Evolutionary conservation across 2,329 filamentous ascomycete species (phyloP).

Genomic region (Diplodia seriata): DNA sequence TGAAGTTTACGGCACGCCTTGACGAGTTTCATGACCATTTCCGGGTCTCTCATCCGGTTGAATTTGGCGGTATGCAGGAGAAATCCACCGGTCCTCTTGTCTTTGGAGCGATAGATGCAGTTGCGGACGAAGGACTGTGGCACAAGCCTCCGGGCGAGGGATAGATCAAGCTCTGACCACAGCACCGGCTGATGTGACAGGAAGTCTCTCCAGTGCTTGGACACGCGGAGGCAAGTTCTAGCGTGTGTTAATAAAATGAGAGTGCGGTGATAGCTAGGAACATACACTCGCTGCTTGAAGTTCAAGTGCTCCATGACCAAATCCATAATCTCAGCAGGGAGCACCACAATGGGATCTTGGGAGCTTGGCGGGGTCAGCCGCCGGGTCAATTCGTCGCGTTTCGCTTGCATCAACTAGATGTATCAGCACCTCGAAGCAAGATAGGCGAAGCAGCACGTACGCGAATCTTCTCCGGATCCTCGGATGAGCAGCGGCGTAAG

Average conservation of each 20-base stretch:
- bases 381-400: slow-evolving; percentile 56
- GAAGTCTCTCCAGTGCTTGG: slow-evolving; percentile 61
- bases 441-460: slow-evolving; percentile 34
- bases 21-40: slow-evolving; percentile 51
- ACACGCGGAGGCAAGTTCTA: slow-evolving; percentile 61
- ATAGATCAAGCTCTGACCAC: slow-evolving; percentile 63
- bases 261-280: neutral
- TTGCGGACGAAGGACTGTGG: slow-evolving; percentile 51
- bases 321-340: slow-evolving; percentile 62
- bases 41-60: slow-evolving; percentile 49
- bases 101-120: slow-evolving; percentile 51
- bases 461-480: slow-evolving; percentile 41
- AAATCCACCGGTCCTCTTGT: slow-evolving; percentile 45
- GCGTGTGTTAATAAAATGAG: slow-evolving; percentile 9
- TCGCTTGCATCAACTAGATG: slow-evolving; percentile 47
- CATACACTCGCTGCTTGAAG: slow-evolving; percentile 59
- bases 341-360: slow-evolving; percentile 59
- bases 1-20: slow-evolving; percentile 46
- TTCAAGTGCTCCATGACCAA: slow-evolving; percentile 60
- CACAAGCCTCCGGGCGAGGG: slow-evolving; percentile 52
- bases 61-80: slow-evolving; percentile 39
- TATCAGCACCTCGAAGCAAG: slow-evolving; percentile 8
- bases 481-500: slow-evolving; percentile 48
- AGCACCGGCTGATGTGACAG: slow-evolving; percentile 55
- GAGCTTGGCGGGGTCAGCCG: slow-evolving; percentile 52